Conservation (phyloP, 495 filamentous ascomycete genomes). For the Cercophora samala region DNA sequence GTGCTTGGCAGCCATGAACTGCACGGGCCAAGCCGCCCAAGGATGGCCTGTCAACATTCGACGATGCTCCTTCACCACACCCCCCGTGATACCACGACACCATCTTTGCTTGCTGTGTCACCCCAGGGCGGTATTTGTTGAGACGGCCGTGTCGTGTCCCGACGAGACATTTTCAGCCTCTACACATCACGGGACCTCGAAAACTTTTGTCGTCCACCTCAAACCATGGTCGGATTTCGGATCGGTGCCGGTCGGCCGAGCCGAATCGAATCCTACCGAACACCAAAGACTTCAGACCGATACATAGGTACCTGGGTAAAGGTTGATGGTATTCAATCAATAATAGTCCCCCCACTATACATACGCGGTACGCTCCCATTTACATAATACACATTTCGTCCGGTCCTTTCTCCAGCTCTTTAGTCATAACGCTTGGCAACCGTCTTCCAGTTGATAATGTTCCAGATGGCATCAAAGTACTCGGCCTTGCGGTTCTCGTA, state of each 20-base stretch:
- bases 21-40: conserved; percentile 5
- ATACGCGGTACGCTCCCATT: neutral
- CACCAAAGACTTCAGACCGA: too few species aligned
- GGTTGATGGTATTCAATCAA: neutral
- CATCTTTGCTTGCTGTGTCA: neutral
- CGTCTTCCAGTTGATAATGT: conserved; percentile 93
- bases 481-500: conserved; percentile 99
- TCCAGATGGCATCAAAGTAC: conserved; percentile 96
- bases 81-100: neutral
- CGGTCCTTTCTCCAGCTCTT: conserved; percentile 25
- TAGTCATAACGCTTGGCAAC: conserved; percentile 74
- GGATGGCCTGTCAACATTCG: conserved; percentile 3
- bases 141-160: neutral
- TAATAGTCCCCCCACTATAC: neutral
- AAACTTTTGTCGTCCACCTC: neutral
- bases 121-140: conserved; percentile 3
- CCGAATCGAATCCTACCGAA: neutral
- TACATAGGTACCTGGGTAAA: too few species aligned
- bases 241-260: neutral
- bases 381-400: neutral
- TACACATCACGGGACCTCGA: neutral
- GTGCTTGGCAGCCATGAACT: conserved; percentile 1
- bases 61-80: neutral
- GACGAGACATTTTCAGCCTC: neutral
- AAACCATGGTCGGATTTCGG: neutral